Base-by-base conservation (phyloP, 345 rosid species). In the Clarkia xantiana region DNA sequence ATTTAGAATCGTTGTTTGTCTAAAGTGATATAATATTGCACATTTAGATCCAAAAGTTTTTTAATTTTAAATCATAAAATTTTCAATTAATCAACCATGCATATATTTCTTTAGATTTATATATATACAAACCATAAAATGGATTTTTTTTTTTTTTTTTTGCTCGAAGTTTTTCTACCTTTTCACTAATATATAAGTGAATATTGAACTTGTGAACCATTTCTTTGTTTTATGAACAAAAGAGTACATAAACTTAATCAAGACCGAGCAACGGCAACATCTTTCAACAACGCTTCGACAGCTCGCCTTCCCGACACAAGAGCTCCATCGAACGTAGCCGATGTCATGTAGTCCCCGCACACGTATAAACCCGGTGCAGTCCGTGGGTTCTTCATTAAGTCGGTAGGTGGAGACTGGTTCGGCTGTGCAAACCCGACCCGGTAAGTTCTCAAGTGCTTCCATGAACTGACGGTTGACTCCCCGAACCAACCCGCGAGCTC, bases 281-380 rank as follows among this genome's bases (percentile, higher is more conserved):
- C 95, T 51, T 44, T 62, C 8, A 90, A 40, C 52, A 90, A 66
- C 52, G 76, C 84, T 51, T 90, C 97, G 1, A 61, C 94, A 0
- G 97, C 97, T 70, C 52, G 61, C 59, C 91, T 68, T 16, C 95
- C 97, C 0, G 95, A 90, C 54, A 81, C 88, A 66, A 90, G 45
- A 58, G 97, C 95, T 0, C 94, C 97, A 14, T 86, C 97, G 38
- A 90, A 90, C 3, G 97, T 82, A 36, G 95, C 88, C 23, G 82
- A 75, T 14, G 86, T 81, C 73, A 81, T 46, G 43, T 80, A 69
- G 68, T 90, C 95, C 20, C 97, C 95, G 36, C 91, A 74, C 54
- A 71, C 45, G 34, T 77, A 90, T 15, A 90, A 55, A 20, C 81
- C 78, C 17, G 68, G 49, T 17, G 64, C 62, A 2, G 71, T 45